Evolutionary conservation across 164 flowering plant species (phyloP).

Genomic region (Vitis amurensis): DNA sequence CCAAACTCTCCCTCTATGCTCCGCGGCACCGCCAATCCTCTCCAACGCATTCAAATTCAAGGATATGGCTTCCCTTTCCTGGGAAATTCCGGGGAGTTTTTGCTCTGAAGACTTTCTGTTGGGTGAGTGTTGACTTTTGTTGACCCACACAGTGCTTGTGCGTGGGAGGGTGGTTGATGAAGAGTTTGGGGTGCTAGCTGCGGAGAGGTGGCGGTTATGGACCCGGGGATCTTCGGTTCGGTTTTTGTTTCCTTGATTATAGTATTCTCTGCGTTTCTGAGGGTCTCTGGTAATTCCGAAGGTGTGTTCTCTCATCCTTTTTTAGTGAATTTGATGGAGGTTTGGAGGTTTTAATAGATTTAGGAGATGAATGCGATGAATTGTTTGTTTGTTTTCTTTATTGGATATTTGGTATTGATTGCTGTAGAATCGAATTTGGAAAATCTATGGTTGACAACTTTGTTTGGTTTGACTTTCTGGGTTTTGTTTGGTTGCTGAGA

Average conservation of each 20-base stretch:
- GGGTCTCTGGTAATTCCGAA: slow-evolving; percentile 42
- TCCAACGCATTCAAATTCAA: too few relatives aligned
- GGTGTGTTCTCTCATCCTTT: slow-evolving; percentile 20
- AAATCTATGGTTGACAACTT: not conserved
- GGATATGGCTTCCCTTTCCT: too few relatives aligned
- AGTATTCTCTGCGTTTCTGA: slow-evolving; percentile 15
- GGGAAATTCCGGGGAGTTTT: too few relatives aligned
- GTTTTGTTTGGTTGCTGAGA: not conserved
- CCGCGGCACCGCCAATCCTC: too few relatives aligned
- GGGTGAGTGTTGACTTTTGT: too few relatives aligned
- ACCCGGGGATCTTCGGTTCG: slow-evolving; percentile 13
- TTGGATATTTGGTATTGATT: not conserved
- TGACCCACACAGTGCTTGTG: too few relatives aligned
- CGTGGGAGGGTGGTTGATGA: too few relatives aligned
- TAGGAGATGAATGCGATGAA: not conserved
- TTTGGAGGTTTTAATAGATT: not conserved
- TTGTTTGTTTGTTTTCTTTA: not conserved
- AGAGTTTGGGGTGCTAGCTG: too few relatives aligned
- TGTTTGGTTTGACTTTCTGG: not conserved
- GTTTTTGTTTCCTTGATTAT: slow-evolving; percentile 26
- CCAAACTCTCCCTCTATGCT: too few relatives aligned
- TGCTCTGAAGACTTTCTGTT: too few relatives aligned
- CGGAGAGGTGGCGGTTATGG: slow-evolving; percentile 6
- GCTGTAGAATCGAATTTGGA: not conserved
- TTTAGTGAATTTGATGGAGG: not conserved